phyloP scores from a whole-genome alignment of 2,329 filamentous ascomycete species.

The Paecilomyces fulvus region DNA sequence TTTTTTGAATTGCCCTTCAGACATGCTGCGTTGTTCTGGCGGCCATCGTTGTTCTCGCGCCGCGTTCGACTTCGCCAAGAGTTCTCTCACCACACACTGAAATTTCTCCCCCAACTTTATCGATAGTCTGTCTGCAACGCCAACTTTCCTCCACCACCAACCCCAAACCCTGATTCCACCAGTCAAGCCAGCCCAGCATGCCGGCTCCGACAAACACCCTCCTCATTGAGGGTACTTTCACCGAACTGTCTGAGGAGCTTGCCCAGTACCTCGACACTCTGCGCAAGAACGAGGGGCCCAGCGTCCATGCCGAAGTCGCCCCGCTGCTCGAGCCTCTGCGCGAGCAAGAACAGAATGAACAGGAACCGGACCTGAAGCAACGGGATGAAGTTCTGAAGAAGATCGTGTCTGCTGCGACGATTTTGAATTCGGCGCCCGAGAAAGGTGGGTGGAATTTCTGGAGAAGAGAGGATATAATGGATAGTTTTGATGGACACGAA shows the following conservation, averaged over 20 bases:
- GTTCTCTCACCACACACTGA: slow-evolving; percentile 33
- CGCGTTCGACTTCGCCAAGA: slow-evolving; percentile 22
- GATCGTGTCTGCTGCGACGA: slow-evolving; percentile 69
- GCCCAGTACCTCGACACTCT: slow-evolving; percentile 85
- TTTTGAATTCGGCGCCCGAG: slow-evolving; percentile 79
- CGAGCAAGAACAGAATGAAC: slow-evolving; percentile 47
- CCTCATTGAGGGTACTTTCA: slow-evolving; percentile 82
- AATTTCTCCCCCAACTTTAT: slow-evolving; percentile 30
- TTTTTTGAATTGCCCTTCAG: not conserved
- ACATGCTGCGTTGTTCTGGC: slow-evolving; percentile 1
- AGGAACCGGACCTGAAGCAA: slow-evolving; percentile 50
- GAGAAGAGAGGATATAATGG: slow-evolving; percentile 1
- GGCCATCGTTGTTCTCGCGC: not conserved
- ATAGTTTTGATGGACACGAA: not conserved
- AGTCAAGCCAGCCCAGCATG: slow-evolving; percentile 34
- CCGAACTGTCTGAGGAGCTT: slow-evolving; percentile 89
- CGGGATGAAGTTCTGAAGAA: slow-evolving; percentile 81
- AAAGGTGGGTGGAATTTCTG: slow-evolving; percentile 51
- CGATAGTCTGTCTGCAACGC: slow-evolving; percentile 27
- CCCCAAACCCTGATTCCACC: not conserved
- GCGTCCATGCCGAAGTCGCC: slow-evolving; percentile 56
- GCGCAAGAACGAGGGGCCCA: slow-evolving; percentile 55
- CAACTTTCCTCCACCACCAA: slow-evolving; percentile 10
- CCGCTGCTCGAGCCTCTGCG: slow-evolving; percentile 53
- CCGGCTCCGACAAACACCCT: slow-evolving; percentile 54